Base-by-base conservation (phyloP, 2,329 filamentous ascomycete genomes). In the Trichophaea hybrida region DNA sequence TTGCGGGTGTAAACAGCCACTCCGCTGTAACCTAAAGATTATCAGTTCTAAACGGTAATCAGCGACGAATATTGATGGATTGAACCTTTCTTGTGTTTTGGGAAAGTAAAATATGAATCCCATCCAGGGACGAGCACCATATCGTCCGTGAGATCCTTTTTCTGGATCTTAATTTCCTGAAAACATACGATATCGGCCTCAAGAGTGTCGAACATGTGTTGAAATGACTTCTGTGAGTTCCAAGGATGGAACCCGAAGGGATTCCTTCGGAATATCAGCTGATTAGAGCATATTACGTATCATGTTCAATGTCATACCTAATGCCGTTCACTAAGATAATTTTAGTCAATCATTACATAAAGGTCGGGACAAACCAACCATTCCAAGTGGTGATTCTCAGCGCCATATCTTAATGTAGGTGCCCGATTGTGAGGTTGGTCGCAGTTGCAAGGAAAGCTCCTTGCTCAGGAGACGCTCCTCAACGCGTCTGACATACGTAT, bases 1-100 rank as follows among this genome's bases (percentile, higher is more conserved):
- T 86, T 93, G n/a, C 88, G 81, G 0, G 90, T 96, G 73, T 96
- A 98, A 38, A 98, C 88, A 2, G 85, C 93, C 1, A 98, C 91
- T 1, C 93, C 93, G 32, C 91, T 94, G 71, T 97, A 98, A 31
- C 93, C 89, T 94, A 8, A 37, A 52, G 32, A 51, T 38, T 34
- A 35, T 32, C 31, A 12, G 5, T 33, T 38, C 13, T 48, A n/a
- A 17, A 60, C 33, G 2, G 24, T 13, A 55, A 57, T 5, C 15
- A 37, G 31, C n/a, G 24, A 15, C 4, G 10, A 24, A 24, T 24
- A 24, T 24, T 24, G 24, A 24, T 24, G 24, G 24, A 34, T 58
- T 65, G 8, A 17, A 85, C 88, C 91, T 76, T 96, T 97, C 72
- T 97, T 97, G 70, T 94, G 79, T 70, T 84, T 88, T 0, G 93